A percentile compares a stretch with the other conserved stretches of the same genome.
Evolutionary conservation across 805 yeast genomes (phyloP).

Genomic region (Schwanniomyces sp.): DNA sequence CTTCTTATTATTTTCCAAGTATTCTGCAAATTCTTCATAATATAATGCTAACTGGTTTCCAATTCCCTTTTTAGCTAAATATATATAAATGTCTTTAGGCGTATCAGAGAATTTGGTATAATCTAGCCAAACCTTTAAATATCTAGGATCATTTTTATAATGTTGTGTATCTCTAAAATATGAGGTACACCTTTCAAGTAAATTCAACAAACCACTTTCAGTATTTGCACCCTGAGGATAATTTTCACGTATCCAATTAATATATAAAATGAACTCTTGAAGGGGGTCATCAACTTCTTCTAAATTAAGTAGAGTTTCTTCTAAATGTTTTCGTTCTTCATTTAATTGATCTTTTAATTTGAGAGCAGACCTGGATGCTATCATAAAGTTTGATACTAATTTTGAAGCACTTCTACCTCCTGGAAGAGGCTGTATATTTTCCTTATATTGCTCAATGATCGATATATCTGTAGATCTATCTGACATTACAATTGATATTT

Average conservation of each 20-base stretch:
- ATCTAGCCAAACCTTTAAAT: conserved; percentile 76
- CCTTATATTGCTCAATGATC: conserved; percentile 56
- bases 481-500: background rate
- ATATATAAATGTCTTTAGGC: conserved; percentile 69
- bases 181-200: conserved; percentile 72
- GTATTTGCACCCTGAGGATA: conserved; percentile 62
- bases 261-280: conserved; percentile 70
- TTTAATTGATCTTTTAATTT: conserved; percentile 22
- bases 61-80: conserved; percentile 67
- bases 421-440: conserved; percentile 65
- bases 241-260: conserved; percentile 66
- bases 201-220: conserved; percentile 62
- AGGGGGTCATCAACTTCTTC: conserved; percentile 83
- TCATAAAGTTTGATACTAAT: conserved; percentile 45
- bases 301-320: conserved; percentile 45
- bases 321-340: conserved; percentile 47
- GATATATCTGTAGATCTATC: conserved; percentile 9
- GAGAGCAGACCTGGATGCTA: conserved; percentile 13
- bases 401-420: conserved; percentile 70
- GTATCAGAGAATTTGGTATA: conserved; percentile 68
- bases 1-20: conserved; percentile 51
- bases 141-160: conserved; percentile 82
- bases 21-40: conserved; percentile 77
- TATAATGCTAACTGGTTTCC: conserved; percentile 66
- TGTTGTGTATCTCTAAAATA: conserved; percentile 61